A percentile compares a stretch with the other conserved stretches of the same genome.
These are phyloP conservation scores for Aspergillus pseudoterreus DNA, from an alignment of 2,329 filamentous ascomycete species.

Conservation along the genomic window DNA sequence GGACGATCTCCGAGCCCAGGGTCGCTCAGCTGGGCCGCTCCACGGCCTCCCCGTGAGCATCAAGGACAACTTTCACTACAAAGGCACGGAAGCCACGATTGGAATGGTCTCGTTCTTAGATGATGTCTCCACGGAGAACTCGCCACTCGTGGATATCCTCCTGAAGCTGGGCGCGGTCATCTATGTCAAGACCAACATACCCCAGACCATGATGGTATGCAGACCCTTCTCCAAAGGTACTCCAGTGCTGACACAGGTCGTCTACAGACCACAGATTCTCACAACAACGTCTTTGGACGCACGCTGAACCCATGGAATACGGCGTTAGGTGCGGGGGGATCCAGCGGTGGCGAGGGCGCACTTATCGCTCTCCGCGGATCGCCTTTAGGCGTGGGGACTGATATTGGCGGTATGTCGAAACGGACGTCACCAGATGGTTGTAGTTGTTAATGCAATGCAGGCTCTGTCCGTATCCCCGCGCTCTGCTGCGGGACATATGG, in stretches of 20 bases:
- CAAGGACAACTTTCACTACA: slow-evolving; percentile 34
- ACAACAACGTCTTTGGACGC: slow-evolving; percentile 43
- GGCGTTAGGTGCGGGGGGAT: slow-evolving; percentile 30
- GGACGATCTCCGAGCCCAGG: slow-evolving; percentile 21
- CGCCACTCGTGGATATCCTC: slow-evolving; percentile 18
- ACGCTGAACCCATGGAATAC: slow-evolving; percentile 40
- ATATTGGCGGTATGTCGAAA: slow-evolving; percentile 47
- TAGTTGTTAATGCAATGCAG: slow-evolving; percentile 7
- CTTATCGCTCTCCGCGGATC: slow-evolving; percentile 60
- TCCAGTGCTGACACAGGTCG: not conserved
- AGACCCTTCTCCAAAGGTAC: too few species aligned
- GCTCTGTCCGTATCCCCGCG: slow-evolving; percentile 30
- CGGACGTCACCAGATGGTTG: not conserved
- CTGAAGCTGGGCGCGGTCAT: slow-evolving; percentile 38
- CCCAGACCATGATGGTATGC: slow-evolving; percentile 55
- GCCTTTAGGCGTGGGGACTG: slow-evolving; percentile 59
- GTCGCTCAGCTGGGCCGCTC: slow-evolving; percentile 23
- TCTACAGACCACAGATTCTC: slow-evolving; percentile 29
- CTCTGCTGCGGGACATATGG: slow-evolving; percentile 29
- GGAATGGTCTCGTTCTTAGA: slow-evolving; percentile 15
- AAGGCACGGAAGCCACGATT: slow-evolving; percentile 15
- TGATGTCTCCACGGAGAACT: slow-evolving; percentile 13
- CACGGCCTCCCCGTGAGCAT: slow-evolving; percentile 30
- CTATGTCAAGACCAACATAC: slow-evolving; percentile 49
- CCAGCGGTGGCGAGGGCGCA: slow-evolving; percentile 53